Evolutionary conservation across 257 asterid genomes (phyloP), one percentile per base, ranked within the genome.

Genomic region (Solanum rostratum): DNA sequence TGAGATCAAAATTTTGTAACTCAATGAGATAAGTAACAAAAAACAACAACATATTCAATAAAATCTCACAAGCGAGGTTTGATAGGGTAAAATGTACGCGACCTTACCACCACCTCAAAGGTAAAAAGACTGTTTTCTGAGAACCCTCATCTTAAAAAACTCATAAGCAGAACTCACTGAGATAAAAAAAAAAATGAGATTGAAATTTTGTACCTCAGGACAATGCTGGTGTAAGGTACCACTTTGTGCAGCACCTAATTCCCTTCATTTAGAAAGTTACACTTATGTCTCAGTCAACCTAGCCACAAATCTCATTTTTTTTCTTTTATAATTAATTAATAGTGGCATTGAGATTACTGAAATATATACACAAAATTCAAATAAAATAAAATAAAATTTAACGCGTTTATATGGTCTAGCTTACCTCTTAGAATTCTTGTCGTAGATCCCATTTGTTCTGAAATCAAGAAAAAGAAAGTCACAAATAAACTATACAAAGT

Each of bases 191-290:
- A 33, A 33, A 33, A 3, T 33, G 39, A 33, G 39, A 33, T 33
- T 33, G 41, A 13, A 46, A 6, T n/a, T 71, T 14, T 74, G 24
- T 76, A 87, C 98, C 94, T 90, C 92, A 0, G 43, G 85, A 41
- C 80, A 86, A 63, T 78, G 76, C 69, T 81, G 91, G 71, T 89
- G 89, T 8, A 94, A 87, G 82, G 81, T 87, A 29, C 93, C 89
- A 89, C 93, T 89, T 87, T 92, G 94, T 18, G 97, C 91, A 43
- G 95, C 93, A 66, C 7, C 74, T 16, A 88, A 89, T 91, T 91
- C 92, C 90, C 98, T 94, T 65, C 41, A 74, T 71, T 7, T 45
- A 74, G 4, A 74, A 74, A 74, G 22, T 73, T 73, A n/a, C 0
- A 7, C n/a, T 43, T n/a, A 43, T 43, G 2, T 45, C 46, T 45